Base-by-base conservation (phyloP, 1,139 yeast species). In the Ashbya aceris region DNA sequence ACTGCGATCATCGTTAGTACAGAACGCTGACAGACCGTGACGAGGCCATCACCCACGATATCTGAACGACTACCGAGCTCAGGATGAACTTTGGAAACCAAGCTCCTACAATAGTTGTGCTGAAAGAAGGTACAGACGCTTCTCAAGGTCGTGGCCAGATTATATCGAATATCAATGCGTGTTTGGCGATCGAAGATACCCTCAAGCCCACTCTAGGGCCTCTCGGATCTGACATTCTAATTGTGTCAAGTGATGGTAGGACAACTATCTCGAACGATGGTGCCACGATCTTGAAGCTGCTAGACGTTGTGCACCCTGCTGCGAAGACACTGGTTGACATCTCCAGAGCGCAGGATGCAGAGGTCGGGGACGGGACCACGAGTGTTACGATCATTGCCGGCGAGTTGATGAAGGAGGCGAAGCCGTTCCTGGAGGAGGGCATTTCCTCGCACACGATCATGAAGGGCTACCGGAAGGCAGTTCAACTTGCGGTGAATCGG, bases 341-440 rank as follows among this genome's bases (percentile, higher is more conserved):
- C 46, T 85, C 96, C 10, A 76, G 96, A 58, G 81, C 97, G 1
- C 99, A 91, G 67, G 99, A 91, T 65, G 96, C 96, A 17, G 99
- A 91, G 66, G 97, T 91, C 45, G 99, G 99, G 49, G 99, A 91
- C 64, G 99, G 99, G 52, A 91, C 99, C 33, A 91, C 98, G 0
- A 81, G 96, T 33, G 98, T 93, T 10, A 86, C 97, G 1, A 74
- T 91, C 38, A 67, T 91, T 50, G 97, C 98, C 1, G 96, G 97
- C 44, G 98, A 91, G 66, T 74, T 91, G 50, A 74, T 91, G 65
- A 86, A 86, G 61, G 97, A 91, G 64, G 79, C 93, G 53, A 87
- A 86, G 61, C 66, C 76, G 30, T 91, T 89, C 58, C 85, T 91
- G 48, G 98, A 91, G 65, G 98, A 91, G 65, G 96, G 96, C 32